Base-by-base conservation (phyloP, 441 rosid species). In the Aleurites moluccanus region DNA sequence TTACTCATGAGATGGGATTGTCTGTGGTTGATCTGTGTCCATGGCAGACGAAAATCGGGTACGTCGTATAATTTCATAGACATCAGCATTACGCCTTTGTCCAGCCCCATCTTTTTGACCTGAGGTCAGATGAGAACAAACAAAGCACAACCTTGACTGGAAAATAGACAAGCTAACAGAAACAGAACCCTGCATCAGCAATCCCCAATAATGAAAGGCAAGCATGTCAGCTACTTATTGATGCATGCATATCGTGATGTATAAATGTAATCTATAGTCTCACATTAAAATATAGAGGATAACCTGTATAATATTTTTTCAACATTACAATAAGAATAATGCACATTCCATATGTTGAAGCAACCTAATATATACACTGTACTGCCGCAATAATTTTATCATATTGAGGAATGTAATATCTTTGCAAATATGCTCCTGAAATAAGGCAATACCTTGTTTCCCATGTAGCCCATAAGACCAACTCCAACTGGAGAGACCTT, bases 381-480 rank as follows among this genome's bases (percentile, higher is more conserved):
- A 16, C 35, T 10, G n/a, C n/a, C n/a, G n/a, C n/a, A n/a, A n/a
- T n/a, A 40, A 42, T 45, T 14, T 50, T 18, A 40, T 57, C 56
- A 59, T 49, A 44, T 42, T 56, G 2, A 33, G 4, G n/a, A 28
- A 47, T 67, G 64, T 13, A 70, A 47, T 55, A 15, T 73, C 47
- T 57, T 72, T 53, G 50, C 49, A 71, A 74, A 64, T 35, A 49
- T 25, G 44, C 52, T 75, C 57, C 33, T 53, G 4, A 40, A 77
- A 67, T 61, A 72, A 62, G 40, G 50, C 6, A 6, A 21, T 91
- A 96, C 99, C 97, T 96, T 96, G 88, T 96, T 96, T 79, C 99
- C 99, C 96, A 96, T 86, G 86, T 92, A 96, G 42, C 99, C 99
- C 99, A 96, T 96, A 40, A 96, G 90, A 42, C 99, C 99, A 72